Conservation (phyloP, 2,329 filamentous ascomycete genomes). For the Diaporthe batatas region DNA sequence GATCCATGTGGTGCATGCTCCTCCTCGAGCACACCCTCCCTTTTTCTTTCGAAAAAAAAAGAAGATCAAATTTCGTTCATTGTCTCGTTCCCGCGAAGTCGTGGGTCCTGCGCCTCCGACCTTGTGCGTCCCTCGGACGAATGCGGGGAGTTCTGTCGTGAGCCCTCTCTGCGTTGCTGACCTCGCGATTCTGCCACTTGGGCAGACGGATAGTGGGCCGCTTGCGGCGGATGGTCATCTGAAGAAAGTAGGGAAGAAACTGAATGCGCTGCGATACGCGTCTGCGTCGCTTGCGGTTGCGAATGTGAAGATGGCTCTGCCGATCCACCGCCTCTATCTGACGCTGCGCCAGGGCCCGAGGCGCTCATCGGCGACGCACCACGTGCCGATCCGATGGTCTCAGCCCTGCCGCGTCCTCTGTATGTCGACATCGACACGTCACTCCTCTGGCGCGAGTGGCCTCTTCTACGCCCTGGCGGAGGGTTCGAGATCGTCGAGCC, state of each 20-base stretch:
- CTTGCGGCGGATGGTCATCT: conserved; percentile 52
- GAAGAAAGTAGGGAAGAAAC: conserved; percentile 61
- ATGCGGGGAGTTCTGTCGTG: conserved; percentile 51
- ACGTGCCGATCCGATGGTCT: conserved; percentile 52
- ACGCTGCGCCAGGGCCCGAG: conserved; percentile 50
- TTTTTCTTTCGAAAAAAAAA: conserved; percentile 35
- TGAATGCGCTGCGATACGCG: conserved; percentile 56
- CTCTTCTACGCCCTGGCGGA: conserved; percentile 66
- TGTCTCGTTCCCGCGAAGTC: conserved; percentile 50
- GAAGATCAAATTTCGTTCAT: conserved; percentile 48
- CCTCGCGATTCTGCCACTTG: conserved; percentile 48
- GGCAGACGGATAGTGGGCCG: conserved; percentile 44
- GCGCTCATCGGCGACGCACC: conserved; percentile 54
- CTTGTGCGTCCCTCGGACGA: conserved; percentile 53
- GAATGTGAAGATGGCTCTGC: conserved; percentile 45
- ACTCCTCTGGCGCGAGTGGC: conserved; percentile 75
- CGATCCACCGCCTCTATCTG: conserved; percentile 50
- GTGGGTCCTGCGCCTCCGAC: conserved; percentile 51
- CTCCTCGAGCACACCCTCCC: background rate
- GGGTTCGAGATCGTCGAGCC: conserved; percentile 66
- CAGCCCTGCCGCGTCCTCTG: conserved; percentile 54
- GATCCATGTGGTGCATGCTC: background rate
- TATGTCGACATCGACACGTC: conserved; percentile 64
- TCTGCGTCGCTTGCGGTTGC: conserved; percentile 42
- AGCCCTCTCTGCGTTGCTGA: conserved; percentile 47